Percentiles rank a stretch among this genome's conserved stretches.
These are phyloP conservation scores for Rubia tinctorum DNA, from an alignment of 305 asterid genomes.

Conservation along the genomic window DNA sequence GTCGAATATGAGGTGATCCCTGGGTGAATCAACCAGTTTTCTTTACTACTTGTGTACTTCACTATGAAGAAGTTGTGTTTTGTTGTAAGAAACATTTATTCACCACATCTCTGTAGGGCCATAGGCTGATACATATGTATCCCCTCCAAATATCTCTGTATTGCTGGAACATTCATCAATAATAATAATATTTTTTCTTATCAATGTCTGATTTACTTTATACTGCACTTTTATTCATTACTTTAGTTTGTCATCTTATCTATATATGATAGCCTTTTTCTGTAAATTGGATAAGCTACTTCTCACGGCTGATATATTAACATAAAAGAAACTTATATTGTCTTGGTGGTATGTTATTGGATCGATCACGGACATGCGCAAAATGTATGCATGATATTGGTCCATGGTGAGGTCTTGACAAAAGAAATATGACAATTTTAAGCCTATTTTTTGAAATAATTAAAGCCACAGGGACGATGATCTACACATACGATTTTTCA, in stretches of 20 bases:
- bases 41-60: not conserved
- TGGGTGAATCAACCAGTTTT: not conserved
- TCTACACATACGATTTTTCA: not conserved
- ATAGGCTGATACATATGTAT: not conserved
- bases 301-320: constrained; percentile 85
- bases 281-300: constrained; percentile 60
- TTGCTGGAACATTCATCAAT: not conserved
- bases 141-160: not conserved
- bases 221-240: constrained; percentile 5
- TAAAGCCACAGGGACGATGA: not conserved
- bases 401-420: constrained; percentile 51
- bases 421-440: not conserved
- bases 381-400: constrained; percentile 74
- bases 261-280: constrained; percentile 12
- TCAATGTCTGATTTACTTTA: not conserved
- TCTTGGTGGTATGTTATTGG: constrained; percentile 57
- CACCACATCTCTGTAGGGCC: not conserved
- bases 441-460: not conserved
- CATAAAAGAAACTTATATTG: no score
- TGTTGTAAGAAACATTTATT: not conserved
- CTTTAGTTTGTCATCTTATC: not conserved
- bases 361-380: constrained; percentile 91
- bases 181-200: not conserved
- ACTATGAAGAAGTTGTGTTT: not conserved
- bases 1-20: not conserved